Percentiles rank a stretch among this genome's conserved stretches.
phyloP scores from a whole-genome alignment of 2,329 filamentous ascomycete species.

The Trichoderma citrinoviride region DNA sequence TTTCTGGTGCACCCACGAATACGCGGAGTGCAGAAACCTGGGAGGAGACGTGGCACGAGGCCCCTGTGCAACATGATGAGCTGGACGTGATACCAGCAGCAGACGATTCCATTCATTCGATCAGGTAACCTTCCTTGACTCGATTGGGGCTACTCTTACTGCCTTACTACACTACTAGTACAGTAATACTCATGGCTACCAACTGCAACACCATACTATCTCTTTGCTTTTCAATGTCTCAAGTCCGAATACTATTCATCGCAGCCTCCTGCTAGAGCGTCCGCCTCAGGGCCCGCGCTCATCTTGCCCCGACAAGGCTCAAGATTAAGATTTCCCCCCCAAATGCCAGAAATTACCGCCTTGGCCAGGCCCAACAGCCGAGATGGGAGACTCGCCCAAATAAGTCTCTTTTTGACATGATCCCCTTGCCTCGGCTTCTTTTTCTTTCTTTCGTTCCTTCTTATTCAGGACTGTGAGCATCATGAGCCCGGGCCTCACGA shows the following conservation, averaged over 20 bases:
- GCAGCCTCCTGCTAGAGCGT: neutral
- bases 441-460: neutral
- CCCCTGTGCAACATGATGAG: neutral
- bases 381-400: neutral
- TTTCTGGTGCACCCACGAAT: neutral
- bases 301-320: constrained; percentile 5
- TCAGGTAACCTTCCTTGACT: no score
- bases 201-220: neutral
- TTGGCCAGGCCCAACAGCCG: neutral
- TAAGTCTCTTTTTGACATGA: neutral
- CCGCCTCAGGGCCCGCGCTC: neutral
- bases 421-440: neutral
- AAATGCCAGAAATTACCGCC: neutral
- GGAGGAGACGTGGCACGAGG: no score
- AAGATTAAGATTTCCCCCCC: neutral
- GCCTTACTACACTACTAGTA: neutral
- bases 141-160: no score
- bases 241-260: neutral
- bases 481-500: neutral
- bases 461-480: neutral
- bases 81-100: neutral
- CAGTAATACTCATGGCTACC: neutral
- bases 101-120: neutral
- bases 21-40: no score
- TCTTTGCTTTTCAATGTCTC: neutral